These are phyloP conservation scores for Leishmania arabica DNA, from an alignment of 208 protist species.

Conservation along the genomic window DNA sequence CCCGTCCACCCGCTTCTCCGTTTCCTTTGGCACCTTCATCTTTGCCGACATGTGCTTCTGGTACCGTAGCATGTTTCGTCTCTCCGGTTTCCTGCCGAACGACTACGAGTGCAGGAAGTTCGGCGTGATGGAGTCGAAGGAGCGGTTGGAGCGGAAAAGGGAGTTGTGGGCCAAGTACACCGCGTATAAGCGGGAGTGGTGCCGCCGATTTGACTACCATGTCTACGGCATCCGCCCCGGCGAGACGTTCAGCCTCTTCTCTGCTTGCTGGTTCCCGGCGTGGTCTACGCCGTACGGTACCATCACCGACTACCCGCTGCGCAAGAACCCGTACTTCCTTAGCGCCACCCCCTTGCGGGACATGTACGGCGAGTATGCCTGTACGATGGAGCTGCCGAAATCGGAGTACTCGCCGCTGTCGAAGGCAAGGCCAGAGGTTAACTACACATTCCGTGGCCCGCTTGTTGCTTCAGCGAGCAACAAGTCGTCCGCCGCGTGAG, in stretches of 20 bases:
- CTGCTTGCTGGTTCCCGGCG: slow-evolving; percentile 75
- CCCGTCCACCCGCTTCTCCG: slow-evolving; percentile 30
- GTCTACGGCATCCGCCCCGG: slow-evolving; percentile 88
- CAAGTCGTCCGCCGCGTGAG: not conserved
- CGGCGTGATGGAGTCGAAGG: slow-evolving; percentile 80
- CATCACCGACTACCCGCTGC: slow-evolving; percentile 79
- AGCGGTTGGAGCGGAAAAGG: slow-evolving; percentile 78
- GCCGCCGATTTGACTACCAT: slow-evolving; percentile 90
- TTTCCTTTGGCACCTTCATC: slow-evolving; percentile 60
- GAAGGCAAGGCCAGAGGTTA: slow-evolving; percentile 70
- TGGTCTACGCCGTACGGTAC: slow-evolving; percentile 65
- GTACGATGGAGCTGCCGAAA: slow-evolving; percentile 51
- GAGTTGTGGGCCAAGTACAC: slow-evolving; percentile 85
- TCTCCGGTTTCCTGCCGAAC: slow-evolving; percentile 82
- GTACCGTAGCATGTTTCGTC: slow-evolving; percentile 83
- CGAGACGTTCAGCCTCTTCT: slow-evolving; percentile 84
- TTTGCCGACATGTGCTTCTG: slow-evolving; percentile 70
- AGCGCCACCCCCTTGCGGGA: slow-evolving; percentile 71
- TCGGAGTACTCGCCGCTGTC: slow-evolving; percentile 64
- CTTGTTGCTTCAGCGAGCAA: slow-evolving; percentile 23
- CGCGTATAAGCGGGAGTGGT: slow-evolving; percentile 92
- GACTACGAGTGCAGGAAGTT: slow-evolving; percentile 90
- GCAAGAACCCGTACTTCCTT: slow-evolving; percentile 92
- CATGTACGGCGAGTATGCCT: slow-evolving; percentile 56
- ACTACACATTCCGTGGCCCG: slow-evolving; percentile 80